These are phyloP conservation scores for Ophiostoma australiae DNA, from an alignment of 2,329 filamentous ascomycete genomes.

Conservation along the genomic window DNA sequence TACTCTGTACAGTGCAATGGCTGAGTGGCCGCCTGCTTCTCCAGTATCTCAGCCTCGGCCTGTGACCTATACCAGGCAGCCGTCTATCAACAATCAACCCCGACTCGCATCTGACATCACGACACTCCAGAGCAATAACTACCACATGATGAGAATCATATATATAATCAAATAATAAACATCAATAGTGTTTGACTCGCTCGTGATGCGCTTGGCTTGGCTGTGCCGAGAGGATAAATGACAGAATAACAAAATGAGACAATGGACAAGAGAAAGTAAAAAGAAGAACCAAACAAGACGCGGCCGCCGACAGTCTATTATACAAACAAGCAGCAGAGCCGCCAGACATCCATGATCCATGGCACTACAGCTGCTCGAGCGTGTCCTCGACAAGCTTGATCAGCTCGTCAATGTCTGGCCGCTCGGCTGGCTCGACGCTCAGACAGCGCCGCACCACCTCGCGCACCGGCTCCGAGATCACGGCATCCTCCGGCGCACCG, in stretches of 20 bases:
- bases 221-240: background rate
- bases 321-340: background rate
- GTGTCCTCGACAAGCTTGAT: slow-evolving; percentile 73
- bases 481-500: slow-evolving; percentile 39
- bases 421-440: slow-evolving; percentile 76
- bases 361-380: slow-evolving; percentile 51
- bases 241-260: background rate
- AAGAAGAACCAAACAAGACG: background rate
- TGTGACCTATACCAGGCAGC: too few species aligned
- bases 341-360: too few species aligned
- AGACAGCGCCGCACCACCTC: slow-evolving; percentile 84
- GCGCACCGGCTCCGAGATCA: slow-evolving; percentile 75
- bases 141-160: too few species aligned
- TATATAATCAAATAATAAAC: too few species aligned
- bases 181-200: background rate
- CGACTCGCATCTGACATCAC: background rate
- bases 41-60: too few species aligned
- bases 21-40: too few species aligned
- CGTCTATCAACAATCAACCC: too few species aligned
- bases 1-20: too few species aligned
- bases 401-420: slow-evolving; percentile 81
- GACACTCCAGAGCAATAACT: background rate
- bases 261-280: background rate
- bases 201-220: background rate
- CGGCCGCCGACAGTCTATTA: background rate